Base-by-base conservation (phyloP, 2,329 filamentous ascomycete genomes). In the Emericellopsis cladophorae region DNA sequence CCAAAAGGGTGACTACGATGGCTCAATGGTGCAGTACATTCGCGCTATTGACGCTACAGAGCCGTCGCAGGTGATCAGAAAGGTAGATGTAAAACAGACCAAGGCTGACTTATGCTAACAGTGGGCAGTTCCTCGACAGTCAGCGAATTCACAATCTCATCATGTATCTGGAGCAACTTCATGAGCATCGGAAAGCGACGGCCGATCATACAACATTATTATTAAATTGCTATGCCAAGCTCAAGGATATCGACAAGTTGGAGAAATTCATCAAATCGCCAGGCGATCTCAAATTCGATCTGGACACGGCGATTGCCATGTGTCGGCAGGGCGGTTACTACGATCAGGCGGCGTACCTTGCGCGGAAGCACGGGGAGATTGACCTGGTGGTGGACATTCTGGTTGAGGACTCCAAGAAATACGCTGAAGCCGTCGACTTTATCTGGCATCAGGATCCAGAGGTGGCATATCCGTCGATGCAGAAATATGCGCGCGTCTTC, bases 11-110 rank as follows among this genome's bases (percentile, higher is more conserved):
- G 89, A 95, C 54, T 98, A 90, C 54, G 92, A 98, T 54, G 92
- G 85, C 7, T 89, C 93, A n/a, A 98, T 98, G 93, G 83, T 93
- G 52, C 92, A 96, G 58, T 98, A 98, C 55, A 79, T 98, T 46
- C 84, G 87, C 50, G 90, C 93, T 0, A 95, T 98, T 44, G 89
- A 95, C 55, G 92, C 86, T 44, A 96, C 90, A 0, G 90, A 96
- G 53, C 90, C 90, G 7, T 95, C 90, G 2, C 90, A 95, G 54
- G 87, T 96, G 37, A 95, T 96, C 53, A 76, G 90, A 51, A 95
- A 95, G 67, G 83, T 84, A 54, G 26, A 7, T 29, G 26, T 29
- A 3, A 9, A 7, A 7, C 4, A 9, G 4, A 29, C 6, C 12
- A 9, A 9, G 9, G 4, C 26, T 9, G 26, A 3, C 3, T 7